Percentiles rank a stretch among this genome's conserved stretches.
These are phyloP conservation scores for Solanum pimpinellifolium DNA, from an alignment of 257 asterid species.

Conservation along the genomic window DNA sequence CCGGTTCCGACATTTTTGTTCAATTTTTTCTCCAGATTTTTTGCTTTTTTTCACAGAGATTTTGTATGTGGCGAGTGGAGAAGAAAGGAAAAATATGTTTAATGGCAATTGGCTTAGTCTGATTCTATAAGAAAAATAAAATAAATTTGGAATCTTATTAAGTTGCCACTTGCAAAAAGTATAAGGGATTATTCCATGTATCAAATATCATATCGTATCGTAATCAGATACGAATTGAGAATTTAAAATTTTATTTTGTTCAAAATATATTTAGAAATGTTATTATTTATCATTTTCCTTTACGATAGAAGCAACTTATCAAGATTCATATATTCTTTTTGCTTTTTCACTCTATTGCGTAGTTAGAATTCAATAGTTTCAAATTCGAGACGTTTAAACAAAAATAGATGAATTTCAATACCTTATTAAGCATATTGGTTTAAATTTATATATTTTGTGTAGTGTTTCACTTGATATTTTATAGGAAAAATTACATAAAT, in stretches of 20 bases:
- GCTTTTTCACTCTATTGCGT: not conserved
- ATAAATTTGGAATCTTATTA: not conserved
- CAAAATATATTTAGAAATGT: not conserved
- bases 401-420: too few species aligned
- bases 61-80: not conserved
- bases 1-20: not conserved
- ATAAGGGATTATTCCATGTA: not conserved
- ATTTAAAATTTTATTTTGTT: not conserved
- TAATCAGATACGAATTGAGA: not conserved
- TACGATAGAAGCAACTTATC: not conserved
- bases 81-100: not conserved
- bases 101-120: not conserved
- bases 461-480: too few species aligned
- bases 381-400: accelerated
- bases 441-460: too few species aligned
- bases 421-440: too few species aligned
- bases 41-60: not conserved
- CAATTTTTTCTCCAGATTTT: not conserved
- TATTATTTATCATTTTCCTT: not conserved
- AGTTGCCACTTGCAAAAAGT: not conserved
- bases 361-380: accelerated
- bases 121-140: not conserved
- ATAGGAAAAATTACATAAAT: too few species aligned
- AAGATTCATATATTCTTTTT: not conserved
- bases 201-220: not conserved